Evolutionary conservation across 2,329 filamentous ascomycete genomes (phyloP).

Genomic region (Stachybotrys chlorohalonatus): DNA sequence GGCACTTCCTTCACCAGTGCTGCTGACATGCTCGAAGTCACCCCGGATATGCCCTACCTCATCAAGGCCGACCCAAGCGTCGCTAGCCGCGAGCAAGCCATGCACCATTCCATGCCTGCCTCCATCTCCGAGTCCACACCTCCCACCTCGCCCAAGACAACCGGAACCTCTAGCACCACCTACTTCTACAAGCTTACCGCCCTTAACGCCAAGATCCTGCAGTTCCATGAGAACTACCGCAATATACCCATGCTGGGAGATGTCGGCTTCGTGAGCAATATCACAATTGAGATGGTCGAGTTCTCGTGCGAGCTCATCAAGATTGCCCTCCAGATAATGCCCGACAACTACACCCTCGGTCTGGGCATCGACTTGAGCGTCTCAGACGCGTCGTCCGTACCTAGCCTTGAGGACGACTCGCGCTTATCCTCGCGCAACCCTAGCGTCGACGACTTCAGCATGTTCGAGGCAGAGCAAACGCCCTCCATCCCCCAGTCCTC

Average conservation of each 20-base stretch:
- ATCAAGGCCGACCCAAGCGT: not conserved
- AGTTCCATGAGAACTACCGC: slow-evolving; percentile 2
- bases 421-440: not conserved
- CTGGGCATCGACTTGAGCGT: not conserved
- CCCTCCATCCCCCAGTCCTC: slow-evolving; percentile 5
- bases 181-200: slow-evolving; percentile 4
- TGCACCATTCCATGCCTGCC: not conserved
- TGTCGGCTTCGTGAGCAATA: slow-evolving; percentile 1
- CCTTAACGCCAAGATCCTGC: slow-evolving; percentile 5
- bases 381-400: not conserved
- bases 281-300: slow-evolving; percentile 5
- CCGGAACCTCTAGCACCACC: slow-evolving; percentile 1
- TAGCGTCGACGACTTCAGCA: slow-evolving; percentile 1
- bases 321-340: slow-evolving; percentile 4
- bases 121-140: not conserved
- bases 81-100: not conserved
- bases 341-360: not conserved
- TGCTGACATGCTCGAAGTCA: slow-evolving; percentile 2
- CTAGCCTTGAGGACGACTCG: slow-evolving; percentile 1
- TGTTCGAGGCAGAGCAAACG: not conserved
- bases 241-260: not conserved
- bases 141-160: not conserved
- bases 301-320: slow-evolving; percentile 7
- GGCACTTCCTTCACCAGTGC: not conserved
- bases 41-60: slow-evolving; percentile 2